Evolutionary conservation across 2,329 filamentous ascomycete species (phyloP), one percentile per base, ranked within the genome.

Genomic region (Teratosphaeriaceae sp.): DNA sequence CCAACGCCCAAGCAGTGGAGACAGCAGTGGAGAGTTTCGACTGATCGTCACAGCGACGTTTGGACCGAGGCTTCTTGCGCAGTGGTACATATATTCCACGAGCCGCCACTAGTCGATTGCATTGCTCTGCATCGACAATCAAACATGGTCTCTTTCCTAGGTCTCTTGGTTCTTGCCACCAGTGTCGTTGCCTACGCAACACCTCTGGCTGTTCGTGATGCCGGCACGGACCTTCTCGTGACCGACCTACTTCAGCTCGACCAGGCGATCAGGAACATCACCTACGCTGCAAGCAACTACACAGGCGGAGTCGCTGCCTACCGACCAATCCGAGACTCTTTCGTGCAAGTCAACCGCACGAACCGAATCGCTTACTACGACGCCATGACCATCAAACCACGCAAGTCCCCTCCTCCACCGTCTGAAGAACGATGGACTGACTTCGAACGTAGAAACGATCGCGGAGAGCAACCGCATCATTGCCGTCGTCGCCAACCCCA

Each of bases 301-400:
- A 50, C 42, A n/a, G 51, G 51, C 18, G 49, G 49, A 15, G 20
- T 26, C 29, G 46, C 45, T 3, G 40, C 24, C 2, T 54, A 52
- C 40, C 30, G 45, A 18, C 34, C 47, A 7, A 49, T 54, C n/a
- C 48, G 52, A 18, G 52, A 51, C 31, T 49, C 52, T 3, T 46
- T 51, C 31, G 42, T 45, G 8, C 46, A 48, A 38, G 48, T 52
- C 23, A 54, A 51, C 27, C 50, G 50, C 21, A 53, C 48, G 15
- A 53, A 54, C 41, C 50, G 50, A 9, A 50, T 51, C 31, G 52
- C 52, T 3, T 54, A 51, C 40, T 48, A 47, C 26, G 48, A 52
- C 35, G 52, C 52, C 26, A 53, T 54, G 50, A 50, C 43, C 13
- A 53, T 51, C 31, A 29, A 43, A 16, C 52, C 48, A 45, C 52